Percentiles rank a stretch among this genome's conserved stretches.
phyloP scores from a whole-genome alignment of 345 rosid species.

The Cardamine occulta region DNA sequence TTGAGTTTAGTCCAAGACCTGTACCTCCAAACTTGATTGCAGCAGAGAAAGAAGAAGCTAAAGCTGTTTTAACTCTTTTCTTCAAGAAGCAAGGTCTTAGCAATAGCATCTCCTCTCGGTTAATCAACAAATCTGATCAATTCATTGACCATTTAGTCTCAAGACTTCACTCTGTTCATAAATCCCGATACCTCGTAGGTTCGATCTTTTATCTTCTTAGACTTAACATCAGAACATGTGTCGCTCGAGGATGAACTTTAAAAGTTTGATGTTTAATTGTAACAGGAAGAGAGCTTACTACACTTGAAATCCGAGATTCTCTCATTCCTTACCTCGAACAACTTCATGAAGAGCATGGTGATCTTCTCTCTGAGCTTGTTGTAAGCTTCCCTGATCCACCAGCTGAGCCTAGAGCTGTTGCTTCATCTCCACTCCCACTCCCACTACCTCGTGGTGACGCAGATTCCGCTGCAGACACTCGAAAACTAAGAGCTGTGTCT shows the following conservation, averaged over 20 bases:
- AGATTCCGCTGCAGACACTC: slow-evolving; percentile 48
- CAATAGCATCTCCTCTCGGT: slow-evolving; percentile 67
- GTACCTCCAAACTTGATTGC: slow-evolving; percentile 65
- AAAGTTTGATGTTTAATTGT: slow-evolving; percentile 21
- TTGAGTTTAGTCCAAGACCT: slow-evolving; percentile 54
- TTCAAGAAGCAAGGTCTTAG: slow-evolving; percentile 81
- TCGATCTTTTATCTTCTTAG: slow-evolving; percentile 46
- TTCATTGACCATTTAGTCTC: slow-evolving; percentile 82
- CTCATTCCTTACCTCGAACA: slow-evolving; percentile 79
- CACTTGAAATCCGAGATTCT: slow-evolving; percentile 86
- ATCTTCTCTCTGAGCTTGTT: slow-evolving; percentile 62
- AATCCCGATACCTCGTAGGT: slow-evolving; percentile 94
- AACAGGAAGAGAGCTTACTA: slow-evolving; percentile 87
- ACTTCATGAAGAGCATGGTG: slow-evolving; percentile 67
- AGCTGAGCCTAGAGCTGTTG: slow-evolving; percentile 45
- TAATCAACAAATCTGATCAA: slow-evolving; percentile 70
- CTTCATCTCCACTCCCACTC: slow-evolving; percentile 33
- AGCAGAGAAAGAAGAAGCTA: slow-evolving; percentile 93
- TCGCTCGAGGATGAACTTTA: neutral
- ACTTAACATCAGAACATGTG: too few species aligned
- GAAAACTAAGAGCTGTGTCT: slow-evolving; percentile 65
- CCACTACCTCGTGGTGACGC: slow-evolving; percentile 43
- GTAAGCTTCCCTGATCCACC: slow-evolving; percentile 73
- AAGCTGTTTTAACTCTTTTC: slow-evolving; percentile 81
- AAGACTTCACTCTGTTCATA: slow-evolving; percentile 78